Evolutionary conservation across 192 early-diverging fungal species (phyloP).

Genomic region (Backusella mclennaniae): DNA sequence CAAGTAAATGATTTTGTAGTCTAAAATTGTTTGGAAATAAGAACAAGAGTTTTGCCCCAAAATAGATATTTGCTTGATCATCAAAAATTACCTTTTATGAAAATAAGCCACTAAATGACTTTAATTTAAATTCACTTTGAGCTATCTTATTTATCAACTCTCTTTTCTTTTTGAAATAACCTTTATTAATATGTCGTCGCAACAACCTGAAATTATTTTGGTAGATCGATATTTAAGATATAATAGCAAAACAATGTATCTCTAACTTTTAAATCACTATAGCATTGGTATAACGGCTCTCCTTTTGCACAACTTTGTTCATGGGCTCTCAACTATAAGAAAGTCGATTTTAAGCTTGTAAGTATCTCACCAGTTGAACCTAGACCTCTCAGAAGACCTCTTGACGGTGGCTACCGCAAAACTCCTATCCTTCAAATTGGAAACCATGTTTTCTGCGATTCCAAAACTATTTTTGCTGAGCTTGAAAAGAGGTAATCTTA

Average conservation of each 20-base stretch:
- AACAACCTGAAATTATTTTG: not conserved
- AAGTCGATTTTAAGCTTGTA: slow-evolving; percentile 25
- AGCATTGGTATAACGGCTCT: slow-evolving; percentile 26
- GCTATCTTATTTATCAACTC: not conserved
- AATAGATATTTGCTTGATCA: not conserved
- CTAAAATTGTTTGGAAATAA: not conserved
- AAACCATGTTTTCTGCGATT: slow-evolving; percentile 28
- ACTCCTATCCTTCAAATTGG: slow-evolving; percentile 35
- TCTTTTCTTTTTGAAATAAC: not conserved
- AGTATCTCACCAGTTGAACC: slow-evolving; percentile 13
- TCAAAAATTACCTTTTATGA: not conserved
- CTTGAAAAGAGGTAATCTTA: slow-evolving; percentile 19
- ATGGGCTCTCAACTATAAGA: slow-evolving; percentile 30
- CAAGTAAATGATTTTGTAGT: not conserved
- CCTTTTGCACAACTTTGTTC: slow-evolving; percentile 28
- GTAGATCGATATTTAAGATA: not conserved
- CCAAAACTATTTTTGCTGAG: slow-evolving; percentile 22
- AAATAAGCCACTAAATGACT: not conserved
- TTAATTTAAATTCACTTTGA: not conserved
- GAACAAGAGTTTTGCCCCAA: not conserved
- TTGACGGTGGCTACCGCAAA: slow-evolving; percentile 35
- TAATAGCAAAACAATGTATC: not conserved
- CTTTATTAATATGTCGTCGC: not conserved
- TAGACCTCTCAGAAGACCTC: slow-evolving; percentile 23
- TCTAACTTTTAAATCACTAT: not conserved